Percentiles rank a stretch among this genome's conserved stretches.
Evolutionary conservation across 2,329 filamentous ascomycete species (phyloP).

Genomic region (Cladophialophora psammophila): DNA sequence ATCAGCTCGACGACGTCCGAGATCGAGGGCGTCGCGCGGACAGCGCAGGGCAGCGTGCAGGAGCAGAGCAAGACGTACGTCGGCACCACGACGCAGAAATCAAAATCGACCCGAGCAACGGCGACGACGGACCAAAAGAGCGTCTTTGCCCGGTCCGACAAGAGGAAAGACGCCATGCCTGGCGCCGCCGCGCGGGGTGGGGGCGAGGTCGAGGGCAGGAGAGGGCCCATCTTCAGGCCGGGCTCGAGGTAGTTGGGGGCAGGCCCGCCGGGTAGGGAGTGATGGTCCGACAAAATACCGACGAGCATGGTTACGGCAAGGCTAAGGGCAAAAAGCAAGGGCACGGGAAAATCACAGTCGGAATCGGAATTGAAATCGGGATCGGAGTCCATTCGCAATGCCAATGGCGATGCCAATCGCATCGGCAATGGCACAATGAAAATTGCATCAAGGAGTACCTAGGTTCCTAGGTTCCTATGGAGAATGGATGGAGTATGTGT

Average conservation of each 20-base stretch:
- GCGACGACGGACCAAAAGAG: neutral
- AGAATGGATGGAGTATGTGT: no score
- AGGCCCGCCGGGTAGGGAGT: neutral
- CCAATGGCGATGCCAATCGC: no score
- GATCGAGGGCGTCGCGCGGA: conserved; percentile 4
- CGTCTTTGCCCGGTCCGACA: conserved; percentile 10
- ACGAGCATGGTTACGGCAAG: neutral
- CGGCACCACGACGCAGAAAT: conserved; percentile 7
- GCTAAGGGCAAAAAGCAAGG: neutral
- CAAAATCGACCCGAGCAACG: neutral
- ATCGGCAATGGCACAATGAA: neutral
- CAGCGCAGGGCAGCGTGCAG: conserved; percentile 1
- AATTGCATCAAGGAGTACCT: no score
- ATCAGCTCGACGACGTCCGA: conserved; percentile 20
- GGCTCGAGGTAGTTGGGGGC: neutral
- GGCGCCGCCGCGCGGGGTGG: neutral
- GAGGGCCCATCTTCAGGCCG: neutral
- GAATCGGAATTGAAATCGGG: neutral
- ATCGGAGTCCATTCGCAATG: neutral
- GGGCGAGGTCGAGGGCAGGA: neutral
- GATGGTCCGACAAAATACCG: neutral
- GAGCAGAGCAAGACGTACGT: conserved; percentile 9
- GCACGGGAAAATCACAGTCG: neutral
- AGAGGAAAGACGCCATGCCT: conserved; percentile 11
- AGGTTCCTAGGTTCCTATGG: no score